Base-by-base conservation (phyloP, 106 monocot genomes). In the Dendrobium catenatum region DNA sequence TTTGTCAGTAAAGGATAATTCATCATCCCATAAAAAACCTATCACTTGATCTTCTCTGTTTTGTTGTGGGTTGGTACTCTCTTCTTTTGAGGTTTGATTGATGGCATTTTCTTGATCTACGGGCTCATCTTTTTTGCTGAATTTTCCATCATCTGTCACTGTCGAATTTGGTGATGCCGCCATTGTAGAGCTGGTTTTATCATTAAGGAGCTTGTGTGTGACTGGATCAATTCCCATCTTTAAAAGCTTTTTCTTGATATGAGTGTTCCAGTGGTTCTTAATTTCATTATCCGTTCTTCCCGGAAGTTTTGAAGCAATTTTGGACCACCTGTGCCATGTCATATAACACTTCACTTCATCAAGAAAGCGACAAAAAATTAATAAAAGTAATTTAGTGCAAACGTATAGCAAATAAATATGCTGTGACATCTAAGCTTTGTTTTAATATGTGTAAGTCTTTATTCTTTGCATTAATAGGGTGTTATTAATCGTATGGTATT, bases 191-290 rank as follows among this genome's bases (percentile, higher is more conserved):
- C 44, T 75, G 13, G 83, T 41, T 67, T 78, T 72, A 24, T 67
- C 78, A 78, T 73, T 58, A 33, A 94, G 80, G 3, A 86, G 94
- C 68, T 88, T 59, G 41, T 78, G 78, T 18, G 78, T 59, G 78
- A 78, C 56, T 2, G 78, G 78, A 78, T 78, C 56, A 13, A 78
- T 78, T 18, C 78, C 78, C 78, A 78, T 78, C 37, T 37, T 55
- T 41, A 56, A 19, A 41, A 94, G 94, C 77, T 94, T 94, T 83
- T 94, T 94, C 88, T 94, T 94, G 67, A 94, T 90, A 76, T 92
- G 89, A 9, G 94, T 94, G 85, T 94, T 94, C 94, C 94, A 94
- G 77, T 91, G 91, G 81, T 94, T 94, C 82, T 94, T 94, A 55
- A 94, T 94, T 72, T 94, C 94, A 76, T 94, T 94, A 75, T 94